phyloP scores from a whole-genome alignment of 345 rosid species.

The Corchorus capsularis region DNA sequence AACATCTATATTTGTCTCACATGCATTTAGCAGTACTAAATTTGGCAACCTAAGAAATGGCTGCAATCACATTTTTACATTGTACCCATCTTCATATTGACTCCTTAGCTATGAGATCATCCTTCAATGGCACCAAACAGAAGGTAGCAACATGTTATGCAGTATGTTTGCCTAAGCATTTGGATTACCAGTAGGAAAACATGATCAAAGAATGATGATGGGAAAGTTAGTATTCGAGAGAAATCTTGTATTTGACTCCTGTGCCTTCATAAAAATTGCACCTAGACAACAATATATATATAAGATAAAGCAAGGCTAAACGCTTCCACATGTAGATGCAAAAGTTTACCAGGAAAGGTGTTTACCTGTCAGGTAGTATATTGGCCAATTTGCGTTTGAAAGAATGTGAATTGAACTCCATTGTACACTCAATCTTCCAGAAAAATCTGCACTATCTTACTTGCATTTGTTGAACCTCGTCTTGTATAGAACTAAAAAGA shows the following conservation, averaged over 20 bases:
- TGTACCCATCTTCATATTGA: not conserved
- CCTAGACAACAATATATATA: conserved; percentile 1
- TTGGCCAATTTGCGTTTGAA: not conserved
- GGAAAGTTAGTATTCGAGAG: not conserved
- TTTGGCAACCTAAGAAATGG: not conserved
- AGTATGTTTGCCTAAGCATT: not conserved
- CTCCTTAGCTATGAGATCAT: not conserved
- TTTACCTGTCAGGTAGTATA: conserved; percentile 8
- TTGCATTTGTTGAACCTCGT: conserved; percentile 67
- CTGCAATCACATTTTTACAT: not conserved
- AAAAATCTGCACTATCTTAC: conserved; percentile 23
- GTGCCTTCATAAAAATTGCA: not conserved
- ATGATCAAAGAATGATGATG: not conserved
- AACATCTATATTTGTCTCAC: conserved; percentile 6
- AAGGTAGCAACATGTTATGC: not conserved
- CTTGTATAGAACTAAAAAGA: conserved; percentile 65
- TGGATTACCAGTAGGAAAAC: not conserved
- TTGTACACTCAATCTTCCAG: not conserved
- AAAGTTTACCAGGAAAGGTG: not conserved
- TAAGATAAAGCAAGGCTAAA: not conserved
- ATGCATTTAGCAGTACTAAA: not conserved
- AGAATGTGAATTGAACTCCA: not conserved
- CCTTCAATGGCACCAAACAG: not conserved
- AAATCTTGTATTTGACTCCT: not conserved
- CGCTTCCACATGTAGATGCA: not conserved